Evolutionary conservation across 2,329 filamentous ascomycete genomes (phyloP).

Genomic region (Pyricularia pennisetigena): DNA sequence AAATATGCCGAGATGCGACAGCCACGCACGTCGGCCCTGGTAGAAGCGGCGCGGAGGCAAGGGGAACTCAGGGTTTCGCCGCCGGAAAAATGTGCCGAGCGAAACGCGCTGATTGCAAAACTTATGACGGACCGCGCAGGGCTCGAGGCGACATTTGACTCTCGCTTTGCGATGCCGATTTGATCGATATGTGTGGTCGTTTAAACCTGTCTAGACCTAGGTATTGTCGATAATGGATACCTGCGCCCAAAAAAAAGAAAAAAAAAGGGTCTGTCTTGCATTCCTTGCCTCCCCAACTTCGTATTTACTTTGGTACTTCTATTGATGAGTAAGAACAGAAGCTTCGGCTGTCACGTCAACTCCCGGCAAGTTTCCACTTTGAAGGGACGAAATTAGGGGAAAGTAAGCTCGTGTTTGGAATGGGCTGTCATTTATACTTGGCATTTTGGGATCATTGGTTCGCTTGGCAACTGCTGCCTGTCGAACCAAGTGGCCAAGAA

Average conservation of each 20-base stretch:
- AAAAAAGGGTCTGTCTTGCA: too few relatives aligned
- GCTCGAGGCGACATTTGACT: neutral
- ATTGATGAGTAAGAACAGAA: neutral
- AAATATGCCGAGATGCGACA: constrained; percentile 1
- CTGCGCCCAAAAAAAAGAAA: too few relatives aligned
- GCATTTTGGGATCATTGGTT: neutral
- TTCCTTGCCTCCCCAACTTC: neutral
- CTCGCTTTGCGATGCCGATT: neutral
- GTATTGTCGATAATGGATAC: too few relatives aligned
- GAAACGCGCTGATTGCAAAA: neutral
- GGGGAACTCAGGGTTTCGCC: neutral
- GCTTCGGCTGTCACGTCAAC: neutral
- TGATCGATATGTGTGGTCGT: too few relatives aligned
- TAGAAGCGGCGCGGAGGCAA: neutral
- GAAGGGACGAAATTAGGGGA: neutral
- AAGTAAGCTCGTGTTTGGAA: neutral
- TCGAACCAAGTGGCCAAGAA: neutral
- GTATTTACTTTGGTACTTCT: neutral
- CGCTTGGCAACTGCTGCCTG: neutral
- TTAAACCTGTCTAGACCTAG: too few relatives aligned
- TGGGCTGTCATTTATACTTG: neutral
- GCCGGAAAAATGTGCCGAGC: neutral
- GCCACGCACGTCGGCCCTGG: neutral
- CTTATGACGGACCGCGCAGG: neutral
- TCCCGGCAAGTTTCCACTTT: neutral